Evolutionary conservation across 139 green algal genomes (phyloP).

Genomic region (Chlorella vulgaris): DNA sequence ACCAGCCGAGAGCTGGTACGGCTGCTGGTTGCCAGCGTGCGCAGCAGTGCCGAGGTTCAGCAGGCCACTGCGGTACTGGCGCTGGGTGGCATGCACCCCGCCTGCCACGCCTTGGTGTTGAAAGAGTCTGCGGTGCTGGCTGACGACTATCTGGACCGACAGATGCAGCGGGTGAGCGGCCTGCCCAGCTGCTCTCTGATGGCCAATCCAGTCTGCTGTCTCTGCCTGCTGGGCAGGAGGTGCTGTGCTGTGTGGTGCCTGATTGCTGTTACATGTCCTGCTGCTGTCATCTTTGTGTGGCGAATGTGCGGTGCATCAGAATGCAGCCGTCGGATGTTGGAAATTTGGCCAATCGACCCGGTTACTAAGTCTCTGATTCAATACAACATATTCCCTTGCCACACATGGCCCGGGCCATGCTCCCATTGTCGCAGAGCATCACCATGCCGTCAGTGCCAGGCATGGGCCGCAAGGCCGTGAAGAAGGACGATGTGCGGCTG

Average conservation of each 20-base stretch:
- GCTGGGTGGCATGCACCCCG: constrained; percentile 65
- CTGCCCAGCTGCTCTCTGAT: no score
- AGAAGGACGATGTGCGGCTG: constrained; percentile 55
- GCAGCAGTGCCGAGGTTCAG: constrained; percentile 26
- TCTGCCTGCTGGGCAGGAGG: neutral
- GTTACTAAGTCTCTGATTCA: no score
- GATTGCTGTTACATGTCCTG: no score
- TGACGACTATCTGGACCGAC: constrained; percentile 60
- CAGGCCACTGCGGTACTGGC: constrained; percentile 61
- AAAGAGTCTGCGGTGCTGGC: constrained; percentile 56
- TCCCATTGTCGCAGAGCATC: constrained; percentile 6
- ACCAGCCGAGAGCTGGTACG: constrained; percentile 46
- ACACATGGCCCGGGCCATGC: neutral
- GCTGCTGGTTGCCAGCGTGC: constrained; percentile 31
- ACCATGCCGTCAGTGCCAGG: constrained; percentile 26
- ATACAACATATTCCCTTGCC: no score
- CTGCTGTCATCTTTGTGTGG: no score
- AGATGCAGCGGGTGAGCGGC: constrained; percentile 23
- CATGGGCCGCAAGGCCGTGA: constrained; percentile 22
- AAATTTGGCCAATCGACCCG: no score
- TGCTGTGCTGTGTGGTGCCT: neutral
- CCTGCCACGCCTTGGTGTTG: constrained; percentile 57
- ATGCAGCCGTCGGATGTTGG: no score
- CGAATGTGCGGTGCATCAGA: no score
- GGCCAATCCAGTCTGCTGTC: no score